Conservation (phyloP, 371 early-diverging fungal genomes). For the Catenaria anguillulae region DNA sequence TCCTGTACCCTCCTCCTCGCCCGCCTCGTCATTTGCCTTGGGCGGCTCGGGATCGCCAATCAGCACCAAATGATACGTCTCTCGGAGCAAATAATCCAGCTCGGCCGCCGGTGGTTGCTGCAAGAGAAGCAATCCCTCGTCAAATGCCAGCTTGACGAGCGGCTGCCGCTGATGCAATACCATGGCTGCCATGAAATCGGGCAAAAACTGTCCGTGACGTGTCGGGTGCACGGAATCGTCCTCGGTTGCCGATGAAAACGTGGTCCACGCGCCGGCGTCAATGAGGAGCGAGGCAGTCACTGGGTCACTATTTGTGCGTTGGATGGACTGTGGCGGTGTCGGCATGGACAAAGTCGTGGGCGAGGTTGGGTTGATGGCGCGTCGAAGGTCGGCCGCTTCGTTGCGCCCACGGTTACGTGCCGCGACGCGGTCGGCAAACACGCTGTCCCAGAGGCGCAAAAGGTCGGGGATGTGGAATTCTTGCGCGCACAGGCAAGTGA, state of each 20-base stretch:
- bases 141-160: neutral
- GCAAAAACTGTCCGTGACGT: neutral
- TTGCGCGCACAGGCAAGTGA: slow-evolving; percentile 64
- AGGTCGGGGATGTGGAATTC: slow-evolving; percentile 71
- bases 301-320: too few relatives aligned
- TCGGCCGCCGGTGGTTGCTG: neutral
- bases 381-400: neutral
- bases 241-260: neutral
- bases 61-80: neutral
- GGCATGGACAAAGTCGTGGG: too few relatives aligned
- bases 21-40: neutral
- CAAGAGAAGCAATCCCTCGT: neutral
- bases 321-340: too few relatives aligned
- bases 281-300: neutral
- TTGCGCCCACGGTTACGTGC: slow-evolving; percentile 5
- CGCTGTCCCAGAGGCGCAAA: slow-evolving; percentile 68
- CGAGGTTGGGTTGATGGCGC: neutral
- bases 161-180: neutral
- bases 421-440: slow-evolving; percentile 44
- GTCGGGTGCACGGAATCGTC: neutral
- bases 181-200: neutral
- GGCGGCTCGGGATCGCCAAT: neutral
- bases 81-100: neutral
- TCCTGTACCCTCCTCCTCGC: too few relatives aligned
- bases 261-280: slow-evolving; percentile 1